These are phyloP conservation scores for Termitomyces sp. DNA, from an alignment of 768 basidiomycete genomes.

Conservation along the genomic window DNA sequence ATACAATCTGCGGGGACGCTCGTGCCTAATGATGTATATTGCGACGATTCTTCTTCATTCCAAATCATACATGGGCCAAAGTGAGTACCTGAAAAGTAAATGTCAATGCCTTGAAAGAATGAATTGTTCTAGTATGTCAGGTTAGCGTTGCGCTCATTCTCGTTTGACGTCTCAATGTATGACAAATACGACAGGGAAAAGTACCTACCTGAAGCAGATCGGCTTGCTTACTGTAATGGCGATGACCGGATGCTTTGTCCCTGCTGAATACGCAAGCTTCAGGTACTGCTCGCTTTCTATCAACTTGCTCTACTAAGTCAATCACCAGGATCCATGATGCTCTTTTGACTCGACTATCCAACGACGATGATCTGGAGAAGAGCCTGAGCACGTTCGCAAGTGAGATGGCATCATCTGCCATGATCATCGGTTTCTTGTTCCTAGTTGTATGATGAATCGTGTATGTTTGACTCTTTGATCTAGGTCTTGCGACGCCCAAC, in stretches of 20 bases:
- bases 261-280: constrained; percentile 91
- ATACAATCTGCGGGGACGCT: constrained; percentile 61
- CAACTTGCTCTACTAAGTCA: not conserved
- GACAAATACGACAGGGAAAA: constrained; percentile 56
- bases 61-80: constrained; percentile 92
- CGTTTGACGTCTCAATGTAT: not conserved
- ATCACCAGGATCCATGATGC: constrained; percentile 67
- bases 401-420: constrained; percentile 89
- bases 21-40: constrained; percentile 89
- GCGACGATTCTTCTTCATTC: constrained; percentile 77
- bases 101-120: not conserved
- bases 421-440: constrained; percentile 66
- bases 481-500: constrained; percentile 63
- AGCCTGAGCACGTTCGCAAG: constrained; percentile 91
- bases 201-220: constrained; percentile 86
- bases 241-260: constrained; percentile 88
- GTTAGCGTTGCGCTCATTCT: constrained; percentile 14
- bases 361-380: constrained; percentile 90
- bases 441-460: not conserved
- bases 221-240: constrained; percentile 82
- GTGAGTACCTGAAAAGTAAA: constrained; percentile 33
- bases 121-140: constrained; percentile 34
- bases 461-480: not conserved
- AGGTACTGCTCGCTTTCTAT: constrained; percentile 31
- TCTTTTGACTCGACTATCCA: constrained; percentile 82